Evolutionary conservation across 805 yeast species (phyloP), one percentile per base, ranked within the genome.

Genomic region (Kregervanrija delftensis): DNA sequence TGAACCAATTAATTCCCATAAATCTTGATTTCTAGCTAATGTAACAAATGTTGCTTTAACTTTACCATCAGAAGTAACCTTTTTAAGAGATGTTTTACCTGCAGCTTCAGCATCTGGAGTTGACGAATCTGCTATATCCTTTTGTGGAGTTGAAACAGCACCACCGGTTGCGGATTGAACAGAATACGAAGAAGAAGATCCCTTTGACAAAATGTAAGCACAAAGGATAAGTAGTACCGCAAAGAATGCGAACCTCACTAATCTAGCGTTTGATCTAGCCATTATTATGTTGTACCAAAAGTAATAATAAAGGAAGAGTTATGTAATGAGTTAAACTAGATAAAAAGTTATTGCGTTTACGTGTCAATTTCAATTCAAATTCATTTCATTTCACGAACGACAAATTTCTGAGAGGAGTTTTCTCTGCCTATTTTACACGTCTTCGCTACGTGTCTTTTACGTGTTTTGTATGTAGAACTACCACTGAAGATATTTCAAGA

Each of bases 41-140:
- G 91, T 74, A 13, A 86, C 89, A 62, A 87, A 85, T 2, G 95
- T 81, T 12, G 95, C 96, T 60, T 78, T 81, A 45, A 74, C 81
- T 54, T 76, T 75, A 12, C 59, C 61, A 33, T 53, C 56, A 13
- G 47, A 8, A 9, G 50, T 30, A 13, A 40, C 36, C 32, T 40
- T 48, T 16, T 46, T 42, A 22, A 33, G 30, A 5, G 42, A 11
- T 11, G 17, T 40, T 9, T 31, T 37, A 16, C 46, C 54, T n/a
- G 48, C 50, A 11, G 37, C 46, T 15, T 46, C 47, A 28, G 49
- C 34, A 22, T 14, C 44, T 16, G 35, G 40, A 30, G 33, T 39
- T 12, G 37, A 33, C 8, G 5, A 37, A 39, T 5, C 8, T 15
- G 15, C 37, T 28, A 13, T 28, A 31, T n/a, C 17, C 22, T 6